Evolutionary conservation across 1,284 basidiomycete genomes (phyloP).

Genomic region (Pholiota adiposa): DNA sequence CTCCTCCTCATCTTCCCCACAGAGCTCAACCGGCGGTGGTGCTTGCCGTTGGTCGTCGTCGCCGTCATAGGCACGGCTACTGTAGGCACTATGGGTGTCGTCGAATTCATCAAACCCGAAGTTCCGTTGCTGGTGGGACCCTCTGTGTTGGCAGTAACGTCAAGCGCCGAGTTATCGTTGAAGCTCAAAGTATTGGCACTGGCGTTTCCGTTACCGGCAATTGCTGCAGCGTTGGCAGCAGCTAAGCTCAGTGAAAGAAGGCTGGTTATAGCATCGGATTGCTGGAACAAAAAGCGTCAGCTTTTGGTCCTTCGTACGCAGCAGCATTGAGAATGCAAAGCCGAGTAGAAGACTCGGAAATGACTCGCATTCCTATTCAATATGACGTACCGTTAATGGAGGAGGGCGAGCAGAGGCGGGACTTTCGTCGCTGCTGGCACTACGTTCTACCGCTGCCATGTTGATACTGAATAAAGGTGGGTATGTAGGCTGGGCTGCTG

Average conservation of each 20-base stretch:
- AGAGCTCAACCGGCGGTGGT: constrained; percentile 71
- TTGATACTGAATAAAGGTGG: background rate
- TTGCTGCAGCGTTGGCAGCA: constrained; percentile 53
- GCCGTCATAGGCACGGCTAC: background rate
- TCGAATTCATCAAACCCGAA: background rate
- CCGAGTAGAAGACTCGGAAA: background rate
- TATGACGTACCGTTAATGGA: constrained; percentile 8
- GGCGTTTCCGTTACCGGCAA: constrained; percentile 32
- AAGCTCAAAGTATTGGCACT: too few relatives aligned
- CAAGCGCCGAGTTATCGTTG: background rate
- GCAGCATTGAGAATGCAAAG: background rate
- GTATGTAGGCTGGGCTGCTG: background rate
- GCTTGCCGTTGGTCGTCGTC: constrained; percentile 40
- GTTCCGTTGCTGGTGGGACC: background rate
- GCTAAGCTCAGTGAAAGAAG: constrained; percentile 71
- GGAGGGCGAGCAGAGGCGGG: background rate
- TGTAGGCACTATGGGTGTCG: background rate
- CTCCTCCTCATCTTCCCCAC: constrained; percentile 68
- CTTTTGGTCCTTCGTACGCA: background rate
- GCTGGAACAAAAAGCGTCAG: constrained; percentile 25
- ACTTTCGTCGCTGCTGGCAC: background rate
- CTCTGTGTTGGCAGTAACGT: background rate
- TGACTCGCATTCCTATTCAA: background rate
- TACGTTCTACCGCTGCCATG: constrained; percentile 10
- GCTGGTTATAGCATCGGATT: constrained; percentile 47